Conservation (phyloP, 495 filamentous ascomycete species). For the Daldinia decipiens region DNA sequence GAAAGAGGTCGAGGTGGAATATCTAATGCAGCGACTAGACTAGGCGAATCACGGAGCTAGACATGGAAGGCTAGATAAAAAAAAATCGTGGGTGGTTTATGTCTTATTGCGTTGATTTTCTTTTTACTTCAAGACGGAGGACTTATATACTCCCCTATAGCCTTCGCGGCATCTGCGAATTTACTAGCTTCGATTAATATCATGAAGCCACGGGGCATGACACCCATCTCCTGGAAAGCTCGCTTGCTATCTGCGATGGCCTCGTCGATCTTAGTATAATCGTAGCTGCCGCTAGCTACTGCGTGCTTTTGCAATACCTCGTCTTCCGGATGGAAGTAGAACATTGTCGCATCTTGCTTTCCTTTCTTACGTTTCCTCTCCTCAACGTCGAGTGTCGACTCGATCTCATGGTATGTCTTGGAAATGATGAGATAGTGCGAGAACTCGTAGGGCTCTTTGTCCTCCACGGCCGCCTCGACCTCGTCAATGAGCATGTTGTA, state of each 20-base stretch:
- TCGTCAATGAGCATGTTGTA: conserved; percentile 96
- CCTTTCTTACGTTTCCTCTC: conserved; percentile 77
- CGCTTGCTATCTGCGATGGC: conserved; percentile 88
- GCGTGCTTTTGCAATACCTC: conserved; percentile 84
- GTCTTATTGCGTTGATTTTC: conserved; percentile 24
- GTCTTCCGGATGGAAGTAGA: conserved; percentile 98
- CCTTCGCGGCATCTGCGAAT: conserved; percentile 75
- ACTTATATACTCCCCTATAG: conserved; percentile 74
- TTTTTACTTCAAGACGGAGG: conserved; percentile 48
- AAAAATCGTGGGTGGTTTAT: conserved; percentile 13
- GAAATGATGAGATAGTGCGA: conserved; percentile 91
- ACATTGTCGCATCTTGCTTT: conserved; percentile 64
- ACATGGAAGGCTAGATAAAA: conserved; percentile 5
- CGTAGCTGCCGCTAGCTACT: conserved; percentile 69
- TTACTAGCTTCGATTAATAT: conserved; percentile 77
- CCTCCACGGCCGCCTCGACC: conserved; percentile 86
- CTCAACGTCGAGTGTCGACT: conserved; percentile 77
- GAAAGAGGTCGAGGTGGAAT: conserved; percentile 97
- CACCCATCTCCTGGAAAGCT: conserved; percentile 92
- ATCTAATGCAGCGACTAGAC: conserved; percentile 91
- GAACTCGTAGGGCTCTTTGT: conserved; percentile 93
- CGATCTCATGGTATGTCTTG: conserved; percentile 89
- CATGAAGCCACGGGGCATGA: conserved; percentile 82
- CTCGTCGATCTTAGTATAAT: conserved; percentile 82
- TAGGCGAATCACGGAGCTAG: conserved; percentile 20